Base-by-base conservation (phyloP, 768 basidiomycete species). In the Lyophyllum shimeji region DNA sequence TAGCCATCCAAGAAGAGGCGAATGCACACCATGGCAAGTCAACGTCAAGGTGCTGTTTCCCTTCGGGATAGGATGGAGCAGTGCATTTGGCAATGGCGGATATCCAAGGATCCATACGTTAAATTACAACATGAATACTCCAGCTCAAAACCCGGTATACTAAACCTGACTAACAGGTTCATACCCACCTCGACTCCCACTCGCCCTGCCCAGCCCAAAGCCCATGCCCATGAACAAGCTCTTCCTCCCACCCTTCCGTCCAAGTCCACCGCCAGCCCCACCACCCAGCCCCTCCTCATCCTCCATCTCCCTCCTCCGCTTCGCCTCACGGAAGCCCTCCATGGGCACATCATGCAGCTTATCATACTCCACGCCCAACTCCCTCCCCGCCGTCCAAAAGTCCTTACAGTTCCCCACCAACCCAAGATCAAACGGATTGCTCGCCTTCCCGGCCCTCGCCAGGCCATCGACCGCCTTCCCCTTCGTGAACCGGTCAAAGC, bases 381-480 rank as follows among this genome's bases (percentile, higher is more conserved):
- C 90, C 57, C 78, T 78, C 21, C 95, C 93, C 53, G 82, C 82
- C 47, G 85, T 84, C 96, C 96, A 99, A 71, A 99, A 98, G 75
- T 99, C 96, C 64, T 82, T 84, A 69, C 93, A 95, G 67, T 95
- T 95, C 54, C 78, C 76, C 18, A 82, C 72, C 15, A 89, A 45
- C 1, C 95, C 95, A 20, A 90, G 63, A 71, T 97, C 93, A 69
- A 98, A 99, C 39, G 96, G 97, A 72, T 98, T 98, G 50, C 83
- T 80, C 34, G 90, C 87, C 53, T 82, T 86, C 6, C 84, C 77
- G 1, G 91, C 87, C 23, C 86, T 78, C 46, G 86, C 83, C 53
- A 98, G 85, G 21, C 95, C 95, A 62, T 91, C 86, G 7, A 89
- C 89, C 0, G 94, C 95, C 60, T 86, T 87, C 21, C 94, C 94